Evolutionary conservation across 306 rosid species (phyloP), one percentile per base, ranked within the genome.

Genomic region (Dicorynia guianensis): DNA sequence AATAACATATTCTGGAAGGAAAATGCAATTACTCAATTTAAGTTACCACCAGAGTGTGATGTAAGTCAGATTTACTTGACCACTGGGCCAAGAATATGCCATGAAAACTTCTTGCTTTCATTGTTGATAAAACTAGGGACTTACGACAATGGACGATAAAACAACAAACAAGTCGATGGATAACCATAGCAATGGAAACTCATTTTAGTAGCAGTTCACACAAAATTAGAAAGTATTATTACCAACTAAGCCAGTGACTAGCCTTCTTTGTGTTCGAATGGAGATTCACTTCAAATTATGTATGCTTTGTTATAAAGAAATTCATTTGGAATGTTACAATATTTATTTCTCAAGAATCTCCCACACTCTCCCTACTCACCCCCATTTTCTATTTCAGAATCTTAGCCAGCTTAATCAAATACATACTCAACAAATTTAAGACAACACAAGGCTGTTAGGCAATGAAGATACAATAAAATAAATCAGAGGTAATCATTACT

Each of bases 1-100:
- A 67, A 36, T 50, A 5, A 30, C 57, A 74, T 58, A 68, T 53
- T 44, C 72, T 3, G 46, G 68, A 52, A 67, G 2, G 33, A 44
- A 47, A 74, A 34, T 0, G 13, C 30, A 25, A 25, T 25, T 2
- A 25, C 30, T 25, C 30, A 40, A 43, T 8, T 43, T 43, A 43
- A 43, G 9, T 43, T 43, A 13, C 11, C 7, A 6, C 11, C 48
- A 43, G 48, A 43, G 13, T 1, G 48, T 43, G 48, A 43, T 43
- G 11, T 25, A 43, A 43, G 48, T 43, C 10, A 13, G 48, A 43
- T 43, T 43, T 43, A 8, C 13, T 9, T 9, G 48, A 13, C 48
- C 13, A 43, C 48, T 8, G 4, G 48, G 13, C 48, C 48, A 43
- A 10, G 4, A 43, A 9, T 43, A 43, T 43, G 48, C 13, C 48